Base-by-base conservation (phyloP, 2,329 filamentous ascomycete species). In the Salinomyces thailandicus region DNA sequence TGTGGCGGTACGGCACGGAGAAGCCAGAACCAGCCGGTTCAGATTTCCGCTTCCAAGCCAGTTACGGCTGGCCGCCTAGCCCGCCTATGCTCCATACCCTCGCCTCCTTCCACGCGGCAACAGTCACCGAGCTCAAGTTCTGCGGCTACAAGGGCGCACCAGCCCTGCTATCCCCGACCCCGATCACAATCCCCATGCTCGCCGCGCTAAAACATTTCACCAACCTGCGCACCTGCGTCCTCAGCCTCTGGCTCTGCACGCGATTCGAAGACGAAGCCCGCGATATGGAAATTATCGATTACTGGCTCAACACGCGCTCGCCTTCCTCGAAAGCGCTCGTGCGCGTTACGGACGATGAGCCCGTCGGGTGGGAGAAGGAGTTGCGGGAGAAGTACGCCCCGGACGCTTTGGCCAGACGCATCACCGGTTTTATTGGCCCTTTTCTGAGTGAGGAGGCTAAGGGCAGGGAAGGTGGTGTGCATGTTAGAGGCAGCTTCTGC, bases 141-240 rank as follows among this genome's bases (percentile, higher is more conserved):
- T 68, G 65, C 38, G 66, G 65, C 20, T 68, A 65, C 47, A 59
- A 59, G 33, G 64, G 65, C 24, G 55, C 60, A 11, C 59, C 64
- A 0, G 53, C 64, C 1, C 55, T 68, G 18, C 61, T 60, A 4
- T 31, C 51, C 4, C 52, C 57, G 5, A 62, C 59, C 1, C 47
- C 58, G 0, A 60, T 64, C 31, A 63, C 62, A 0, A 45, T 43
- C 1, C 54, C 59, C 0, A 48, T 68, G 5, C 54, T 68, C 8
- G 45, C 49, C 6, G 51, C 61, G 2, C 55, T 69, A 8, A 56
- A 58, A 12, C 52, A 62, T 34, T 67, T 63, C 45, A 56, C 64
- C 41, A 60, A 60, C 16, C 55, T 69, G 5, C 50, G 58, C 26
- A 52, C 57, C 5, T 48, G 68, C 9, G 57, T 65, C 30, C 45